Evolutionary conservation across 2,329 filamentous ascomycete species (phyloP).

Genomic region (Ceratocystis alfenasii): DNA sequence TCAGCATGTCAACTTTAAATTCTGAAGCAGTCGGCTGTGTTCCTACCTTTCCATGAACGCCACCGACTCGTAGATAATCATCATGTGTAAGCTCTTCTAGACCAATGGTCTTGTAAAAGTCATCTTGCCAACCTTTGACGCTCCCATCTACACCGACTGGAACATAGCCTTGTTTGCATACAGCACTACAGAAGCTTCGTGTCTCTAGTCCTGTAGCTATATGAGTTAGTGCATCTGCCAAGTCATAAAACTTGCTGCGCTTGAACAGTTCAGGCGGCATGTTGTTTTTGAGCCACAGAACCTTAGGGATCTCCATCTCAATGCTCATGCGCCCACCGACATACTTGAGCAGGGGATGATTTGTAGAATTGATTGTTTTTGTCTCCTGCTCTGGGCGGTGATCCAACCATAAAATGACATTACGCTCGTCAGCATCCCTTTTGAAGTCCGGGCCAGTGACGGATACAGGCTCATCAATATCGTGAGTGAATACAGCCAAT

Average conservation of each 20-base stretch:
- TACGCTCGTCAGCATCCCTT: constrained; percentile 70
- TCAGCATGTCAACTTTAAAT: constrained; percentile 10
- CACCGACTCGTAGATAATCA: constrained; percentile 85
- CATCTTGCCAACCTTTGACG: constrained; percentile 95
- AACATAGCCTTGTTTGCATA: constrained; percentile 94
- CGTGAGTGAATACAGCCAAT: constrained; percentile 74
- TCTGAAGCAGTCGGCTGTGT: constrained; percentile 10
- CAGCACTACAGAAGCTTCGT: constrained; percentile 86
- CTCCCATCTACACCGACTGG: constrained; percentile 95
- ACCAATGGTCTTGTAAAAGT: constrained; percentile 79
- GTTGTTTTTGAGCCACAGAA: constrained; percentile 95
- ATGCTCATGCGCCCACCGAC: constrained; percentile 98
- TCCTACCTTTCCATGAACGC: constrained; percentile 85
- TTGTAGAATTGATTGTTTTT: constrained; percentile 80
- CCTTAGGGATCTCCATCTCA: constrained; percentile 99
- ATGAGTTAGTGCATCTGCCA: constrained; percentile 86
- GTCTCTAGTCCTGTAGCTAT: constrained; percentile 86
- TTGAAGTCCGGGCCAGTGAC: constrained; percentile 76
- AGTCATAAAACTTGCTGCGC: constrained; percentile 92
- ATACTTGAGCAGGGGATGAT: constrained; percentile 86
- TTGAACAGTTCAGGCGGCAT: constrained; percentile 88
- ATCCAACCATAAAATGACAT: constrained; percentile 95
- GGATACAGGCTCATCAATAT: constrained; percentile 81
- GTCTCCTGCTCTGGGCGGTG: constrained; percentile 87
- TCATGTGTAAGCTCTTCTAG: constrained; percentile 74